Percentiles rank a stretch among this genome's conserved stretches.
Evolutionary conservation across 768 basidiomycete species (phyloP).

Genomic region (Suillus alpinus): DNA sequence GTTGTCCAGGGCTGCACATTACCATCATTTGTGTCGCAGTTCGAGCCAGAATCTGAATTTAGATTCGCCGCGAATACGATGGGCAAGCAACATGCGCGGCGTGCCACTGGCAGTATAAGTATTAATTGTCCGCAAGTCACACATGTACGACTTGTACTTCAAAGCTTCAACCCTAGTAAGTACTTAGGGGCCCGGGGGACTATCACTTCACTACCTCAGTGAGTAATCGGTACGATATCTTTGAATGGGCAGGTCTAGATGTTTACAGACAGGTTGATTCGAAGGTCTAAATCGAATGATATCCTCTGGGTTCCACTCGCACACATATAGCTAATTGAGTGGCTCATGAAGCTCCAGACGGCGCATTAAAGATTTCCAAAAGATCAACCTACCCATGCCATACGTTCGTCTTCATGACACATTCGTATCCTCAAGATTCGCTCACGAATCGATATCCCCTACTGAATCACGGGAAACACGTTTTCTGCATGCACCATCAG

Average conservation of each 20-base stretch:
- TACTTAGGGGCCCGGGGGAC: no score
- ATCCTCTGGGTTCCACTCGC: neutral
- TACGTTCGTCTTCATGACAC: neutral
- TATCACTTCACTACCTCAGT: neutral
- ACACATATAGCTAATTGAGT: neutral
- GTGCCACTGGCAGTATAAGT: no score
- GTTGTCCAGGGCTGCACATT: neutral
- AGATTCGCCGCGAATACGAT: neutral
- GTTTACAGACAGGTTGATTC: neutral
- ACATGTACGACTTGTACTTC: neutral
- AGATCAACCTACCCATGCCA: neutral
- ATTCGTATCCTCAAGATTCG: neutral
- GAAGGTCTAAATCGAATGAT: neutral
- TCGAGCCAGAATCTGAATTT: no score
- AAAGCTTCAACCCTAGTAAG: no score
- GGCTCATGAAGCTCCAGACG: neutral
- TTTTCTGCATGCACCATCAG: slow-evolving; percentile 22
- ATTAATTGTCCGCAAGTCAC: neutral
- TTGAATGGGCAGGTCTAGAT: neutral
- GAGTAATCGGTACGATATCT: neutral
- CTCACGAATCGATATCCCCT: neutral
- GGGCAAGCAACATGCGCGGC: no score
- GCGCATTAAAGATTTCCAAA: neutral
- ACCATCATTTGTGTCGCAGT: neutral
- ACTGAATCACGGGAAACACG: slow-evolving; percentile 19